These are phyloP conservation scores for Mortierella claussenii DNA, from an alignment of 192 early-diverging fungal genomes.

Conservation along the genomic window DNA sequence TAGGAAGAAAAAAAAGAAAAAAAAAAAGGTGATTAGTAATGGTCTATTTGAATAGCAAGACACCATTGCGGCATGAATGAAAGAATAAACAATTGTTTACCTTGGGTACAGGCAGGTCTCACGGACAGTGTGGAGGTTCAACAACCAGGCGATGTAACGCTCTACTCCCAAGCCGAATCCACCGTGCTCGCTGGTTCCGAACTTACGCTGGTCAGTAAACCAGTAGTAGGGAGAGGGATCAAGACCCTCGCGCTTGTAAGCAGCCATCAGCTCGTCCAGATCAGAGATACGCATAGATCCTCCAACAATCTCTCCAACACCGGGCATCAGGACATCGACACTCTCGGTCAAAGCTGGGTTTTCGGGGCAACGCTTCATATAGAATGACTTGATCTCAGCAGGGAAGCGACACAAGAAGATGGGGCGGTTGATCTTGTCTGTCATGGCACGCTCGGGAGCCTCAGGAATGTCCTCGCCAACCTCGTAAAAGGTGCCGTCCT, in stretches of 20 bases:
- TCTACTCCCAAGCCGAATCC: conserved; percentile 98
- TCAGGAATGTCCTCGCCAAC: conserved; percentile 99
- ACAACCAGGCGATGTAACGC: conserved; percentile 96
- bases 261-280: conserved; percentile 80
- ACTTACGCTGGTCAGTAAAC: conserved; percentile 99
- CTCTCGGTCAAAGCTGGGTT: conserved; percentile 92
- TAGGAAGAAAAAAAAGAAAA: not conserved
- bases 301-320: conserved; percentile 98
- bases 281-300: conserved; percentile 97
- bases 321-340: conserved; percentile 98
- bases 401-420: conserved; percentile 98
- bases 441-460: conserved; percentile 97
- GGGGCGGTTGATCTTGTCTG: conserved; percentile 95
- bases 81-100: too few relatives aligned
- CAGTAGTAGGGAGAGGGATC: conserved; percentile 98
- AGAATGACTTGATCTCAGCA: conserved; percentile 98
- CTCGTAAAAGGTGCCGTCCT: conserved; percentile 89
- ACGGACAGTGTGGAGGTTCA: conserved; percentile 89
- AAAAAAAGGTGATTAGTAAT: not conserved
- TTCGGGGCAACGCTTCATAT: conserved; percentile 94
- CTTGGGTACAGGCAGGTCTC: conserved; percentile 95
- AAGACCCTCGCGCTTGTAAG: conserved; percentile 87
- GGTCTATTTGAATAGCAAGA: not conserved
- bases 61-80: too few relatives aligned
- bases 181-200: conserved; percentile 95